phyloP scores from a whole-genome alignment of 768 basidiomycete genomes.

The Pisolithus orientalis region DNA sequence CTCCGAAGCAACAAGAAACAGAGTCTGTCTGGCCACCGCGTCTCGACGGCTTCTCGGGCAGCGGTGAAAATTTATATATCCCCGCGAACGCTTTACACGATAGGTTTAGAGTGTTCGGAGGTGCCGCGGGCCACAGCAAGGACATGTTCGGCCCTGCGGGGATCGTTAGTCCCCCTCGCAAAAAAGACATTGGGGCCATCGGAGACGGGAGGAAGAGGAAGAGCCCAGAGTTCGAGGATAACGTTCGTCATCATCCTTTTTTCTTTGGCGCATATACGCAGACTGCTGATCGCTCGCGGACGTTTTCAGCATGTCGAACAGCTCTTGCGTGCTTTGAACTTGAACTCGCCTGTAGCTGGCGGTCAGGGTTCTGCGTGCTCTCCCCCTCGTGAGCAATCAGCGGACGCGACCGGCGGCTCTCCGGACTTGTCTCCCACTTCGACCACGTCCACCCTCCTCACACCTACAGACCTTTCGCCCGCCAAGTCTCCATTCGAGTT shows the following conservation, averaged over 20 bases:
- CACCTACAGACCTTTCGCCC: constrained; percentile 71
- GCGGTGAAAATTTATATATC: constrained; percentile 37
- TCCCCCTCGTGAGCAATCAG: constrained; percentile 35
- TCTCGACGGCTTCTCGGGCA: constrained; percentile 54
- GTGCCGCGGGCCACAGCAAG: constrained; percentile 32
- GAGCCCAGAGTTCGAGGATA: constrained; percentile 51
- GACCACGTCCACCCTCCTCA: constrained; percentile 62
- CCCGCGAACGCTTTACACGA: constrained; percentile 20
- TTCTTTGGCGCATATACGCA: constrained; percentile 23
- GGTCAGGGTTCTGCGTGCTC: constrained; percentile 38
- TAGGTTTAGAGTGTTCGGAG: constrained; percentile 13
- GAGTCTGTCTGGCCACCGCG: constrained; percentile 65
- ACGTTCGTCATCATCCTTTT: constrained; percentile 17
- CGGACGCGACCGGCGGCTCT: constrained; percentile 37
- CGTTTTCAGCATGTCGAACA: constrained; percentile 66
- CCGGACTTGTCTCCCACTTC: constrained; percentile 74
- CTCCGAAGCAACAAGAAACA: constrained; percentile 67
- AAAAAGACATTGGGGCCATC: constrained; percentile 60
- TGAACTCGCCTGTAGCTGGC: constrained; percentile 64
- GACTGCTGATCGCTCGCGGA: constrained; percentile 1
- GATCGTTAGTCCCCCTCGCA: constrained; percentile 30
- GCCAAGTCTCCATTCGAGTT: constrained; percentile 50
- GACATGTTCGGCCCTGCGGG: constrained; percentile 63
- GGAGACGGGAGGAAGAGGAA: constrained; percentile 72
- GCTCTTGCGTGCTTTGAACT: constrained; percentile 70